phyloP scores from a whole-genome alignment of 768 basidiomycete genomes.

The Lentinus brumalis region DNA sequence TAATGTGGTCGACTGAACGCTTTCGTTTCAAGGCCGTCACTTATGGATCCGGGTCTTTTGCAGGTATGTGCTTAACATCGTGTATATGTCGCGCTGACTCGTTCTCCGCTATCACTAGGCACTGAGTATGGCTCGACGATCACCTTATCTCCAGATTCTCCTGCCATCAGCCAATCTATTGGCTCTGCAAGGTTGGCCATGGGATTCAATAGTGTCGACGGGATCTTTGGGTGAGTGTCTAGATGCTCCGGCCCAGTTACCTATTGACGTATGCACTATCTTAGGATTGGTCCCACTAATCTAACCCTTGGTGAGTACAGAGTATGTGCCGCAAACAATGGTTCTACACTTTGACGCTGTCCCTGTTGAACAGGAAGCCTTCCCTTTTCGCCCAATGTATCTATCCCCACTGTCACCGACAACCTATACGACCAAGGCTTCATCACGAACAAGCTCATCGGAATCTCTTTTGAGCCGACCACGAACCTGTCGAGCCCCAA shows the following conservation, averaged over 20 bases:
- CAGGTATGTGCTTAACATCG: slow-evolving; percentile 8
- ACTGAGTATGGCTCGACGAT: slow-evolving; percentile 49
- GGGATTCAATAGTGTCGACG: slow-evolving; percentile 53
- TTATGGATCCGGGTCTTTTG: slow-evolving; percentile 22
- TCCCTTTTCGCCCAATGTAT: slow-evolving; percentile 31
- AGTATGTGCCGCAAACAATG: slow-evolving; percentile 5
- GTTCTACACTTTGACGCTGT: background rate
- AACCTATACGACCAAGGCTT: slow-evolving; percentile 34
- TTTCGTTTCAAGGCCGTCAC: slow-evolving; percentile 17
- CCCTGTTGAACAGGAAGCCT: background rate
- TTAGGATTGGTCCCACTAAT: slow-evolving; percentile 59
- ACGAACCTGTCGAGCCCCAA: slow-evolving; percentile 21
- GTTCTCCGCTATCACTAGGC: slow-evolving; percentile 14
- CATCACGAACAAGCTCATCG: slow-evolving; percentile 29
- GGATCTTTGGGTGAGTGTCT: slow-evolving; percentile 58
- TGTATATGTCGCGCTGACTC: no score
- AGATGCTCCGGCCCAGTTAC: no score
- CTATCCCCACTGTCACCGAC: slow-evolving; percentile 51
- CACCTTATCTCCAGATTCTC: slow-evolving; percentile 45
- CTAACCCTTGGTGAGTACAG: slow-evolving; percentile 46
- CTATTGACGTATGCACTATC: background rate
- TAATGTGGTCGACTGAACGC: background rate
- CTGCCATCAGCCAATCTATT: no score
- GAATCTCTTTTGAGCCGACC: slow-evolving; percentile 34
- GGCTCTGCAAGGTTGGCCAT: no score